A percentile compares a stretch with the other conserved stretches of the same genome.
Evolutionary conservation across 2,329 filamentous ascomycete species (phyloP).

Genomic region (Aspergillus pseudonomiae): DNA sequence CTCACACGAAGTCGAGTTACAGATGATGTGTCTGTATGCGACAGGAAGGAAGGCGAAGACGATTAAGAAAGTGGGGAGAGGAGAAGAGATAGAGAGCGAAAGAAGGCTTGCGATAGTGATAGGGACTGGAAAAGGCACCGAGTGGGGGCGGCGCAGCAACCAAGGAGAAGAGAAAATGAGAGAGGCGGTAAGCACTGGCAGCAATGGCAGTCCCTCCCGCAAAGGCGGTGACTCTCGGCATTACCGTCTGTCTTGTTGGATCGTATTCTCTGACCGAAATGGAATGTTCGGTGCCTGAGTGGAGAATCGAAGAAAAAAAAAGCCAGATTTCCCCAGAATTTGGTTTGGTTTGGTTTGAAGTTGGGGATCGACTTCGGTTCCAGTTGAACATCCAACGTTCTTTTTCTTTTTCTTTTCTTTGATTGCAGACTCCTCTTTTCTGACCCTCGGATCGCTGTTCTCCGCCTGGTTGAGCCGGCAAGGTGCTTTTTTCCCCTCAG

Average conservation of each 20-base stretch:
- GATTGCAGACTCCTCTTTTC: not conserved
- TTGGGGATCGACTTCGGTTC: not conserved
- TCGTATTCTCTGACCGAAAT: too few species aligned
- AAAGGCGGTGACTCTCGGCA: conserved; percentile 1
- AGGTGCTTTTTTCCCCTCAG: not conserved
- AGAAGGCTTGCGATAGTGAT: not conserved
- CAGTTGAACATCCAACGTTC: too few species aligned
- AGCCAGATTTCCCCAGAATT: not conserved
- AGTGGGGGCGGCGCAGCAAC: conserved; percentile 5
- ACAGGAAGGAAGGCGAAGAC: not conserved
- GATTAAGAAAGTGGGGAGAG: conserved; percentile 3
- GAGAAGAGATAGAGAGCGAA: conserved; percentile 1
- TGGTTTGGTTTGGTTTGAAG: not conserved
- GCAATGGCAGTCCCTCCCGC: not conserved
- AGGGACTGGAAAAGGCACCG: conserved; percentile 9
- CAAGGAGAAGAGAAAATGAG: not conserved
- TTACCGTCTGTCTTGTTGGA: not conserved
- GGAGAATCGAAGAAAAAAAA: not conserved
- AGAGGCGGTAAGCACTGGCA: not conserved
- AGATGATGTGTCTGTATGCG: not conserved
- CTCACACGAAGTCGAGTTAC: not conserved
- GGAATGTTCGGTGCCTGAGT: conserved; percentile 2
- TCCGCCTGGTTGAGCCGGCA: conserved; percentile 2
- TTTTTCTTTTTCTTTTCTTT: too few species aligned
- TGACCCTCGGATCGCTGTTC: conserved; percentile 7